Evolutionary conservation across 768 basidiomycete genomes (phyloP), one percentile per base, ranked within the genome.

Genomic region (Pseudohyphozyma bogoriensis): DNA sequence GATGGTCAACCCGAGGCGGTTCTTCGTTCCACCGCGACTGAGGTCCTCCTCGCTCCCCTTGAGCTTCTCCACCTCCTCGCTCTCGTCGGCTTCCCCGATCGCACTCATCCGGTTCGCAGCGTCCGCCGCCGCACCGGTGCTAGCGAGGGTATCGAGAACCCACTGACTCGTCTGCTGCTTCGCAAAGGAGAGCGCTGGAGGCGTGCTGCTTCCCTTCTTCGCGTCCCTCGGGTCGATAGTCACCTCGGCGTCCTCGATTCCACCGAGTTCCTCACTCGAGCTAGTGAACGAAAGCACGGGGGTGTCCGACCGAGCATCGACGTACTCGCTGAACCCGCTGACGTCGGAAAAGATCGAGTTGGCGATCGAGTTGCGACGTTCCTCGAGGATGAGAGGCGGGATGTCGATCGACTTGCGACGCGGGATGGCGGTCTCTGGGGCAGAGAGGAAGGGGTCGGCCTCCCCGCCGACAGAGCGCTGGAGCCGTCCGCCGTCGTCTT

Each of bases 111-210:
- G 7, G 16, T 42, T 42, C 40, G 18, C 40, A 10, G 37, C 37
- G 7, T 42, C 40, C 18, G 16, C 40, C 40, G 40, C 18, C 16
- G 18, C 40, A 5, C 40, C 40, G 9, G n/a, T n/a, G 40, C 10
- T 10, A 29, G 52, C 52, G 8, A 62, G 46, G 24, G 56, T 58
- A 8, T 58, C 57, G 29, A 62, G 42, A 10, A 63, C 62, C 62
- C 62, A 63, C 24, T 51, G 29, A 4, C 54, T 32, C 47, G 62
- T 59, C 26, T 58, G 53, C n/a, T 54, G 33, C 12, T 44, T 36
- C 29, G 57, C 33, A 2, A 39, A 32, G 15, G n/a, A 35, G 20
- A 39, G 51, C 9, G 5, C 11, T 10, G 51, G 37, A n/a, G n/a
- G 39, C 2, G 5, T 22, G n/a, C n/a, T n/a, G n/a, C n/a, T n/a